Evolutionary conservation across 805 yeast genomes (phyloP), one percentile per base, ranked within the genome.

Genomic region (Wickerhamiella domercqiae): DNA sequence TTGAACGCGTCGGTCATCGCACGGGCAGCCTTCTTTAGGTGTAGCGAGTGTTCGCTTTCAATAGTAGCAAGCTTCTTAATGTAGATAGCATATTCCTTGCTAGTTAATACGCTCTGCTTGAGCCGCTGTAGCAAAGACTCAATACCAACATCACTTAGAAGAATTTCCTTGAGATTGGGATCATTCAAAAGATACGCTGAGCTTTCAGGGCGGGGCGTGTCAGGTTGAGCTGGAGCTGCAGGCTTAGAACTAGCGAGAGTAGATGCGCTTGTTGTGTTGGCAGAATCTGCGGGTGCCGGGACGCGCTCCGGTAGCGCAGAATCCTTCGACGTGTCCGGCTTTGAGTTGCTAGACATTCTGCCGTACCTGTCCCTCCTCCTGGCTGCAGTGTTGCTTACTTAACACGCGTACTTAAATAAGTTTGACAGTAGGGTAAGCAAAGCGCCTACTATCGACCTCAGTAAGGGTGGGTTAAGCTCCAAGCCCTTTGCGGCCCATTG

Each of bases 21-120:
- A 18, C 68, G 62, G 2, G 81, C 71, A 22, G 77, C 72, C 58
- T 84, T 81, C 49, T 73, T 73, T 46, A 82, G 59, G 49, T 82
- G 93, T 39, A 68, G 67, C 30, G 72, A 71, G 45, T 82, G 80
- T 40, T 78, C 93, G 46, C 77, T 80, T 55, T 83, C 95, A 37
- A 77, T 67, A 24, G 70, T 61, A 21, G 83, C 83, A 49, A 80
- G 78, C 57, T 77, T 80, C 54, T 78, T 78, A 39, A 87, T 62
- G 56, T 72, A 90, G 47, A 73, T 72, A 21, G 82, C 66, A 48
- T 83, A 76, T 52, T 90, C 97, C 50, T 84, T 94, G 46, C 93
- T 77, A 0, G 93, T 75, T 42, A 67, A 66, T 32, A 86, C 66
- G 40, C 84, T 73, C 55, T 78, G 87, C 58, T 87, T 87, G 40